These are phyloP conservation scores for Macrotyloma uniflorum DNA, from an alignment of 306 rosid species.

Conservation along the genomic window DNA sequence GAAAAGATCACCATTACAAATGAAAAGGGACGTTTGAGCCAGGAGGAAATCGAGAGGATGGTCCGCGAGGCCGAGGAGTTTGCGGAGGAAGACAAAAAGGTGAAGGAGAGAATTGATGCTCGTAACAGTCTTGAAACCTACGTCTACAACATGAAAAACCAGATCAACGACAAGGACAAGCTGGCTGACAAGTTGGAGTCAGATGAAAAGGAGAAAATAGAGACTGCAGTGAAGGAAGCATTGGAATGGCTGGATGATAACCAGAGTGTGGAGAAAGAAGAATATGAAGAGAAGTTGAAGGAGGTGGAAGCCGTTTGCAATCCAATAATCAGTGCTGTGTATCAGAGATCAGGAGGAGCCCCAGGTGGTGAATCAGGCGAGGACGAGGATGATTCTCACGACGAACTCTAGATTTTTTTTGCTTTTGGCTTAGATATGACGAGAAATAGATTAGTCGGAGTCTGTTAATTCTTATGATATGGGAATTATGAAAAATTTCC, in stretches of 20 bases:
- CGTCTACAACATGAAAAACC: constrained; percentile 94
- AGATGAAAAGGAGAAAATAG: constrained; percentile 96
- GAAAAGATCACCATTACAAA: constrained; percentile 99
- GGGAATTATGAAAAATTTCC: constrained; percentile 44
- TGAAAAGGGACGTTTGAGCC: constrained; percentile 94
- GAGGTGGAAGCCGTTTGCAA: constrained; percentile 97
- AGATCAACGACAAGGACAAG: constrained; percentile 90
- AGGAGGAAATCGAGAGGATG: constrained; percentile 97
- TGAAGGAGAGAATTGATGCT: constrained; percentile 93
- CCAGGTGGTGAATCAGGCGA: constrained; percentile 70
- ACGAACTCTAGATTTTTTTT: constrained; percentile 64
- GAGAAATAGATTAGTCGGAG: constrained; percentile 51
- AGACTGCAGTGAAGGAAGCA: constrained; percentile 90
- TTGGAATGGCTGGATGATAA: constrained; percentile 97
- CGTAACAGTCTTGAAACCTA: constrained; percentile 91
- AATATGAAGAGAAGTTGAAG: constrained; percentile 92
- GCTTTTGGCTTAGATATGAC: constrained; percentile 28
- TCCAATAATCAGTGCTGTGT: constrained; percentile 84
- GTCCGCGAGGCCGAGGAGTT: constrained; percentile 97
- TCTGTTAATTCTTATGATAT: constrained; percentile 48
- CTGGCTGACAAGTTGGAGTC: constrained; percentile 93
- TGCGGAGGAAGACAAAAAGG: constrained; percentile 95
- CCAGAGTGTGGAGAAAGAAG: constrained; percentile 89
- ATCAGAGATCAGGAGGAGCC: constrained; percentile 91
- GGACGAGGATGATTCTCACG: constrained; percentile 85